Evolutionary conservation across 2,329 filamentous ascomycete species (phyloP), one percentile per base, ranked within the genome.

Genomic region (Hymenoscyphus linearis): DNA sequence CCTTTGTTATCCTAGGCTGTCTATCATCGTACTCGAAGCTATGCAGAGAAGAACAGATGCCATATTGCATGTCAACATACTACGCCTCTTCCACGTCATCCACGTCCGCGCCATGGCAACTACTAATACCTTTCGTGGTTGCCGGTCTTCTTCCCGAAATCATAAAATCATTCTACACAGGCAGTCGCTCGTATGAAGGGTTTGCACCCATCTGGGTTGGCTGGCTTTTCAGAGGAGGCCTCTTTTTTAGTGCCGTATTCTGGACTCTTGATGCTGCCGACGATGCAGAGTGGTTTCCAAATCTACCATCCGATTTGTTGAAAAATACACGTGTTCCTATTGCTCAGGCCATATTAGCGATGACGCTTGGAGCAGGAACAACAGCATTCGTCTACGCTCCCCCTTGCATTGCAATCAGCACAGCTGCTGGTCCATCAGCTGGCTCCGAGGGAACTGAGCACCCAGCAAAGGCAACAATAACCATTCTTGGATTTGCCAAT

Each of bases 21-120:
- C 59, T 93, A 2, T 89, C 92, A 0, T 96, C 93, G 1, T 86
- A 93, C 67, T 97, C 95, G 10, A 90, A 92, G 67, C 85, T 99
- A 22, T 99, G 95, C 73, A 88, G 95, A 61, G 95, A 99, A 74
- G 95, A 99, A 77, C 95, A 99, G 77, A 97, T 98, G 91, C 95
- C 95, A 0, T 96, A 89, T 77, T 99, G 95, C 79, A 86, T 85
- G 59, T 96, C 93, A 1, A 97, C 95, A 0, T 99, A 97, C 78
- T 99, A 99, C 72, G 89, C 92, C 4, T 97, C 93, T 0, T 85
- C 88, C 10, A 90, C 88, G 2, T 96, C 93, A 0, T 98, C 95
- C 0, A 98, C 93, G 0, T 97, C 93, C 2, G 90, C 93, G 0
- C 83, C 87, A 1, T 97, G 93, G 91, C 93, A 98, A 74, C 81